phyloP scores from a whole-genome alignment of 2,329 filamentous ascomycete species.

The Aspergillus sp. region DNA sequence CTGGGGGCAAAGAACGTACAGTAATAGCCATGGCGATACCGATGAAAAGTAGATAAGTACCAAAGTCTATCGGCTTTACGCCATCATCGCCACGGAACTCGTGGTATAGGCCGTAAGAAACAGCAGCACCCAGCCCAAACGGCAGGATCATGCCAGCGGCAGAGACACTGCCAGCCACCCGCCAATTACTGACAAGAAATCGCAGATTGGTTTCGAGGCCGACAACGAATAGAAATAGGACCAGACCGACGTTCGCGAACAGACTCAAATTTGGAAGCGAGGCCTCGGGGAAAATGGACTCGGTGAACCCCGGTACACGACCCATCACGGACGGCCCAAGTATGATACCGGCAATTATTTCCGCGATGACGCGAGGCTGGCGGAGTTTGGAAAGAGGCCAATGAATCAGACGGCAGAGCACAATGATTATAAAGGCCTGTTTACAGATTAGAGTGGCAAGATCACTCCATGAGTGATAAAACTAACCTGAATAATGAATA shows the following conservation, averaged over 20 bases:
- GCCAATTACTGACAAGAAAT: slow-evolving; percentile 77
- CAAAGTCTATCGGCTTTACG: slow-evolving; percentile 60
- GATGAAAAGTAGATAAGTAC: slow-evolving; percentile 73
- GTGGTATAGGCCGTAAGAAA: slow-evolving; percentile 78
- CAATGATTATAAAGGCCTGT: slow-evolving; percentile 70
- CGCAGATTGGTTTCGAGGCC: slow-evolving; percentile 83
- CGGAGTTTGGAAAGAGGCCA: slow-evolving; percentile 74
- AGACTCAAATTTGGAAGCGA: slow-evolving; percentile 75
- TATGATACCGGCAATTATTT: slow-evolving; percentile 81
- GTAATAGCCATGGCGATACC: slow-evolving; percentile 94
- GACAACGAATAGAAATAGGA: slow-evolving; percentile 84
- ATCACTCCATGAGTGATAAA: neutral
- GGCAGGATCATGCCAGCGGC: slow-evolving; percentile 77
- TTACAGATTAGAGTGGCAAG: neutral
- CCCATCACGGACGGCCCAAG: slow-evolving; percentile 87
- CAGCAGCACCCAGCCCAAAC: slow-evolving; percentile 76
- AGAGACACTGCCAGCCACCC: slow-evolving; percentile 73
- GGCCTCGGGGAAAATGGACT: slow-evolving; percentile 71
- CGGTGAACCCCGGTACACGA: slow-evolving; percentile 74
- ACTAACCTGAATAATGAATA: slow-evolving; percentile 73
- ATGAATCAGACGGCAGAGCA: slow-evolving; percentile 72
- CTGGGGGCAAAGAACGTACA: slow-evolving; percentile 42
- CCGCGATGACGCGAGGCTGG: slow-evolving; percentile 79
- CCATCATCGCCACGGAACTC: slow-evolving; percentile 63
- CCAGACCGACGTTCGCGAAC: slow-evolving; percentile 78